Evolutionary conservation across 805 yeast species (phyloP).

Genomic region (Metschnikowia hibisci): DNA sequence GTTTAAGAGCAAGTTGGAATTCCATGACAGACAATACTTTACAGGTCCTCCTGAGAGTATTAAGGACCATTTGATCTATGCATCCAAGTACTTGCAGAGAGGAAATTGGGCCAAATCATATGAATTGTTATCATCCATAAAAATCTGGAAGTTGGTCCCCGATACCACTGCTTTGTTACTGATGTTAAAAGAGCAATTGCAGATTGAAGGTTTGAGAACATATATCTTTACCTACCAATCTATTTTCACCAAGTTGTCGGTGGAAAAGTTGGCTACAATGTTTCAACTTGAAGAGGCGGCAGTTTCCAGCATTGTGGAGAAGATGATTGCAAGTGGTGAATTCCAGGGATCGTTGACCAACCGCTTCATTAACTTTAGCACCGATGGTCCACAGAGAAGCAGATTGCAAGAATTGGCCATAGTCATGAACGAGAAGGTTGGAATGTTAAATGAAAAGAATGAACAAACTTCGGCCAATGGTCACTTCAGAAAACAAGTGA

Average conservation of each 20-base stretch:
- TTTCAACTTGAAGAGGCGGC: slow-evolving; percentile 59
- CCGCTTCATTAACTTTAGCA: slow-evolving; percentile 56
- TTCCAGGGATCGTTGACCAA: slow-evolving; percentile 73
- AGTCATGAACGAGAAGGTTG: slow-evolving; percentile 76
- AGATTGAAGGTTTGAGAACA: slow-evolving; percentile 89
- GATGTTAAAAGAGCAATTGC: slow-evolving; percentile 76
- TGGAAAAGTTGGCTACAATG: slow-evolving; percentile 56
- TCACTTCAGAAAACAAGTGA: slow-evolving; percentile 41
- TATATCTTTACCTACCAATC: slow-evolving; percentile 81
- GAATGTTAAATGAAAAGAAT: slow-evolving; percentile 74
- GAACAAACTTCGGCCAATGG: slow-evolving; percentile 81
- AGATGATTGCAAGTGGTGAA: slow-evolving; percentile 76
- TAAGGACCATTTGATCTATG: slow-evolving; percentile 87
- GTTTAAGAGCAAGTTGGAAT: slow-evolving; percentile 86
- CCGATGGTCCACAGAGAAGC: slow-evolving; percentile 74
- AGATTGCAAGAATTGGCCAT: slow-evolving; percentile 85
- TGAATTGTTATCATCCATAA: slow-evolving; percentile 67
- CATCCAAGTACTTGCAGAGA: slow-evolving; percentile 79
- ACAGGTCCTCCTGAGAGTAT: slow-evolving; percentile 98
- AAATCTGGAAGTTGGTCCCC: slow-evolving; percentile 81
- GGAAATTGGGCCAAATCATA: slow-evolving; percentile 87
- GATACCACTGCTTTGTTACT: slow-evolving; percentile 61
- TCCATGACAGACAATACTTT: slow-evolving; percentile 89
- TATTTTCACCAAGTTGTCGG: slow-evolving; percentile 69
- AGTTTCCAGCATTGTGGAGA: slow-evolving; percentile 61